Percentiles rank a stretch among this genome's conserved stretches.
These are phyloP conservation scores for Limtongia smithiae DNA, from an alignment of 805 yeast genomes.

Conservation along the genomic window DNA sequence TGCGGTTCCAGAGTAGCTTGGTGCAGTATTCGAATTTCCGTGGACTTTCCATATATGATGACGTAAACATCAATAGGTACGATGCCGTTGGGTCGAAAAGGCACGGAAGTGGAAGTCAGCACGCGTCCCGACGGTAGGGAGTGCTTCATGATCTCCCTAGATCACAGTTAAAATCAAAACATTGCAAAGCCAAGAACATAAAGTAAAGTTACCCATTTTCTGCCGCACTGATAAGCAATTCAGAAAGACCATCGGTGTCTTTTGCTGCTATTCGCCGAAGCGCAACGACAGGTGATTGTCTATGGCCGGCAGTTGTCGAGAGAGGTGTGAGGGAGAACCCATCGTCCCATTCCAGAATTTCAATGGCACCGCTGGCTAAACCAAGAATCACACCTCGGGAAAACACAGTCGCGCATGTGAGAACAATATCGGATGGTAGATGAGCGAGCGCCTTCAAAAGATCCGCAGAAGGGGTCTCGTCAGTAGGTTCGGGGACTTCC, in stretches of 20 bases:
- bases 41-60: slow-evolving; percentile 24
- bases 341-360: slow-evolving; percentile 26
- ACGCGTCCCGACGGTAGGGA: slow-evolving; percentile 30
- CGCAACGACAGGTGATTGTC: slow-evolving; percentile 25
- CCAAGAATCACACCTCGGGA: slow-evolving; percentile 26
- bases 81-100: slow-evolving; percentile 27
- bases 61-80: slow-evolving; percentile 16
- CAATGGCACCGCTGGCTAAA: slow-evolving; percentile 23
- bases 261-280: slow-evolving; percentile 22
- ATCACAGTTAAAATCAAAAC: neutral
- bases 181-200: neutral
- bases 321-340: slow-evolving; percentile 7
- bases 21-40: slow-evolving; percentile 27
- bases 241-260: slow-evolving; percentile 27
- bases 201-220: slow-evolving; percentile 19
- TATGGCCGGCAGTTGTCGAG: slow-evolving; percentile 27
- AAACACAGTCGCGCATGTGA: slow-evolving; percentile 24
- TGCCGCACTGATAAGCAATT: slow-evolving; percentile 22
- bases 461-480: neutral
- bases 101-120: slow-evolving; percentile 19
- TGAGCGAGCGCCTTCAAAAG: slow-evolving; percentile 12
- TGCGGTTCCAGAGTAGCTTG: slow-evolving; percentile 25
- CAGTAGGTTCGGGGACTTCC: neutral
- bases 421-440: slow-evolving; percentile 17
- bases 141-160: slow-evolving; percentile 25